Evolutionary conservation across 2,329 filamentous ascomycete species (phyloP).

Genomic region (Laburnicola sp.): DNA sequence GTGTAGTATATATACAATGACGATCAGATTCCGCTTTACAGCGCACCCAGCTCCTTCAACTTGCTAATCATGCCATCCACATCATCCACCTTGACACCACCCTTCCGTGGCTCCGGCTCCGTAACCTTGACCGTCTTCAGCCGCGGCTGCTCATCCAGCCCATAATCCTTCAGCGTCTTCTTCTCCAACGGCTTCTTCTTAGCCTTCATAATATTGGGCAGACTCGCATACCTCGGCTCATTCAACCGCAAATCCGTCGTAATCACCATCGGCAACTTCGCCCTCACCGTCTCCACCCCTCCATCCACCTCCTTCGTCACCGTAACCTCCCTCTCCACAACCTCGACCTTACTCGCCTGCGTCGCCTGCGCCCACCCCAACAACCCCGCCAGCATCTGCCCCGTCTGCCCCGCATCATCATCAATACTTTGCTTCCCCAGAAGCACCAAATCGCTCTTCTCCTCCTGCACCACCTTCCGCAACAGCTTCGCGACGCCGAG

Average conservation of each 20-base stretch:
- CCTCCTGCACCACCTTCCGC: constrained; percentile 73
- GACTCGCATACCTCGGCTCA: constrained; percentile 88
- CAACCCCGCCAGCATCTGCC: constrained; percentile 94
- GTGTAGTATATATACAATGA: constrained; percentile 21
- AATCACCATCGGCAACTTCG: constrained; percentile 87
- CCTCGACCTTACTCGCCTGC: constrained; percentile 81
- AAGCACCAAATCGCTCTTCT: constrained; percentile 89
- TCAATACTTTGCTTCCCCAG: constrained; percentile 98
- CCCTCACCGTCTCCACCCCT: constrained; percentile 84
- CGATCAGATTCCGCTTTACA: constrained; percentile 55
- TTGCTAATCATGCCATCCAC: constrained; percentile 92
- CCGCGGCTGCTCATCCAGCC: constrained; percentile 72
- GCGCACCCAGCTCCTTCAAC: constrained; percentile 92
- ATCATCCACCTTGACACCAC: constrained; percentile 95
- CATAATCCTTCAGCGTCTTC: constrained; percentile 76
- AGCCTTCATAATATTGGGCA: constrained; percentile 99
- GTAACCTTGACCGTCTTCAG: constrained; percentile 87
- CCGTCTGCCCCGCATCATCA: constrained; percentile 92
- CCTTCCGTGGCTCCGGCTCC: constrained; percentile 86
- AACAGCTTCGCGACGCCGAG: constrained; percentile 90
- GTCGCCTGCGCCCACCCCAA: constrained; percentile 94
- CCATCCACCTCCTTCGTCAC: constrained; percentile 95
- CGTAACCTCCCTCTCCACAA: constrained; percentile 70
- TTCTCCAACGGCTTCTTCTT: constrained; percentile 99
- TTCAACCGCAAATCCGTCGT: constrained; percentile 95